phyloP scores from a whole-genome alignment of 257 asterid species.

The Solanum pinnatisectum region DNA sequence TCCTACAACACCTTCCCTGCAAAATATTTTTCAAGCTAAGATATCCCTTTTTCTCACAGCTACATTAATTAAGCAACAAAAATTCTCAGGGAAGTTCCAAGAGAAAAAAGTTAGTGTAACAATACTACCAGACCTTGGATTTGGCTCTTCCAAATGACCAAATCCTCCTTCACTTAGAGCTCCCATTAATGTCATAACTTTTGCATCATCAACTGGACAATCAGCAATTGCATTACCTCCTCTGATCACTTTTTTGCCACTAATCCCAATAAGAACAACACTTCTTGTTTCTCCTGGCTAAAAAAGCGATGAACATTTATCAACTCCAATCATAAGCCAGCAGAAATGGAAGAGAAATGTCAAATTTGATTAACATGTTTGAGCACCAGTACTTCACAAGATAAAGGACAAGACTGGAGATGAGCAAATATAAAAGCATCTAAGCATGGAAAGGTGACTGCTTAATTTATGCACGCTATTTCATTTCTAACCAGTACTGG shows the following conservation, averaged over 20 bases:
- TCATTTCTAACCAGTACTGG: background rate
- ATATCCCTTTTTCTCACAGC: background rate
- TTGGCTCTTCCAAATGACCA: conserved; percentile 47
- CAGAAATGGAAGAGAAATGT: background rate
- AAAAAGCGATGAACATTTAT: background rate
- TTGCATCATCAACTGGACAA: conserved; percentile 43
- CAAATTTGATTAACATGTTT: background rate
- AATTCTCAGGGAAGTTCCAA: background rate
- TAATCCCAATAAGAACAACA: conserved; percentile 73
- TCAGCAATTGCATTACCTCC: conserved; percentile 85
- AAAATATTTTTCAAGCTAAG: conserved; percentile 15
- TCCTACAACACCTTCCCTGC: conserved; percentile 57
- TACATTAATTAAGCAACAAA: background rate
- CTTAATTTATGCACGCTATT: background rate
- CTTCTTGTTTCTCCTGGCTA: conserved; percentile 98
- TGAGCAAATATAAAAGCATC: background rate
- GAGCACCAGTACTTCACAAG: background rate
- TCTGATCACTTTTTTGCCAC: conserved; percentile 64
- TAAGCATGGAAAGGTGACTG: background rate
- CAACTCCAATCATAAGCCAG: background rate
- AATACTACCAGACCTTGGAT: conserved; percentile 37
- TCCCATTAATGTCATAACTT: conserved; percentile 34
- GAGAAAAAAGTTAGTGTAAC: background rate
- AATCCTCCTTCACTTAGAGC: conserved; percentile 37
- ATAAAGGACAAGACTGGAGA: background rate